phyloP scores from a whole-genome alignment of 768 basidiomycete species.

The Phallus indusiatus region DNA sequence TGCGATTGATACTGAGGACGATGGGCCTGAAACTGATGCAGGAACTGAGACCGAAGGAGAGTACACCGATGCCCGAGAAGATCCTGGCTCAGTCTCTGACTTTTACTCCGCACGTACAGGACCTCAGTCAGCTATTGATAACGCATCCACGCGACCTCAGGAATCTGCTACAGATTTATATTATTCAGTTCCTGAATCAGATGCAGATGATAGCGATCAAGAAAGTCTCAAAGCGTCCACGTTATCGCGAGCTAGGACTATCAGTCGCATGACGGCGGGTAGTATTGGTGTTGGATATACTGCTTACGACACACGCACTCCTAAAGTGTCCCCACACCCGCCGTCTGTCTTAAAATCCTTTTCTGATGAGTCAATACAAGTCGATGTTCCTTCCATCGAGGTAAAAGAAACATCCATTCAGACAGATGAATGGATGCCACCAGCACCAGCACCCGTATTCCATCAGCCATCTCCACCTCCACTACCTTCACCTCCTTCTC shows the following conservation, averaged over 20 bases:
- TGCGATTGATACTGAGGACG: conserved; percentile 9
- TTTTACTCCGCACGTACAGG: conserved; percentile 48
- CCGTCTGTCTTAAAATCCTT: neutral
- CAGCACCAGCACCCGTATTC: conserved; percentile 16
- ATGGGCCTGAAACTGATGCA: conserved; percentile 44
- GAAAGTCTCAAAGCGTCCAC: conserved; percentile 68
- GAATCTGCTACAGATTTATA: conserved; percentile 8
- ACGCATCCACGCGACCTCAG: conserved; percentile 7
- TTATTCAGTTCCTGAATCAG: conserved; percentile 12
- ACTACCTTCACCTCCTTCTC: conserved; percentile 15
- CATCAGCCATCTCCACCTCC: conserved; percentile 23
- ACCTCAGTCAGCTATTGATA: conserved; percentile 6
- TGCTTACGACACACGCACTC: neutral
- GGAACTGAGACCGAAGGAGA: conserved; percentile 69
- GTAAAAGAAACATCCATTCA: conserved; percentile 69
- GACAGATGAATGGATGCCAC: conserved; percentile 63
- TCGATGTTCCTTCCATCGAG: conserved; percentile 45
- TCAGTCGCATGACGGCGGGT: neutral
- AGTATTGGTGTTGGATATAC: neutral
- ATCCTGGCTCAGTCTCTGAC: conserved; percentile 55
- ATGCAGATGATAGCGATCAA: conserved; percentile 44
- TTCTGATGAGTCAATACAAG: conserved; percentile 7
- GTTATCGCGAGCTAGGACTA: conserved; percentile 24
- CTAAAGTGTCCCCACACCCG: neutral
- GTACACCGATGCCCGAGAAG: conserved; percentile 71